Evolutionary conservation across 441 rosid genomes (phyloP).

Genomic region (Eruca vesicaria): DNA sequence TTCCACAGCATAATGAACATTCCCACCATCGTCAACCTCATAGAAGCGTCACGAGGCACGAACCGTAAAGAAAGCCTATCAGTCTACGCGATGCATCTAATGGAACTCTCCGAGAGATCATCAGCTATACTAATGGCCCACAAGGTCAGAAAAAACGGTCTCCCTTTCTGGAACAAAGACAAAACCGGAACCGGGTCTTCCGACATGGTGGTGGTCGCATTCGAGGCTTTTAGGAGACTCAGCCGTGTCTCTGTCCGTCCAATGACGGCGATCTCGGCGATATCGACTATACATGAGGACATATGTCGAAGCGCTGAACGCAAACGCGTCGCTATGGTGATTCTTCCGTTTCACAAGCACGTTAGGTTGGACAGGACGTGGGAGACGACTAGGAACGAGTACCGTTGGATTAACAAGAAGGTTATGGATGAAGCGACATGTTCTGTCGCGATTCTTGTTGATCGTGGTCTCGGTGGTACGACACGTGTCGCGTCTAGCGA

Average conservation of each 20-base stretch:
- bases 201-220: conserved; percentile 53
- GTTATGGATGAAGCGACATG: conserved; percentile 53
- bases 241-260: conserved; percentile 55
- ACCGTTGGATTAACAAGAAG: conserved; percentile 52
- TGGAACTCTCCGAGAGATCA: conserved; percentile 68
- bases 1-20: conserved; percentile 54
- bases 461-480: conserved; percentile 62
- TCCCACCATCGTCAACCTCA: conserved; percentile 64
- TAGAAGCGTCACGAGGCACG: conserved; percentile 74
- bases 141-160: conserved; percentile 50
- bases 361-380: conserved; percentile 64
- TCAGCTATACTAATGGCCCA: conserved; percentile 61
- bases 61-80: conserved; percentile 54
- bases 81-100: conserved; percentile 77
- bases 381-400: conserved; percentile 58
- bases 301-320: conserved; percentile 56
- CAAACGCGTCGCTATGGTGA: conserved; percentile 58
- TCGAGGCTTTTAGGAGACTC: conserved; percentile 46
- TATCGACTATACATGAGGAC: conserved; percentile 50
- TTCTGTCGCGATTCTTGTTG: conserved; percentile 62
- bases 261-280: conserved; percentile 57
- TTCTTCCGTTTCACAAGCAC: conserved; percentile 83
- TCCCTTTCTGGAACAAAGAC: conserved; percentile 55
- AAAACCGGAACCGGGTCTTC: conserved; percentile 12
- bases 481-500: conserved; percentile 52